These are phyloP conservation scores for Cercospora sp. DNA, from an alignment of 2,329 filamentous ascomycete genomes.

Conservation along the genomic window DNA sequence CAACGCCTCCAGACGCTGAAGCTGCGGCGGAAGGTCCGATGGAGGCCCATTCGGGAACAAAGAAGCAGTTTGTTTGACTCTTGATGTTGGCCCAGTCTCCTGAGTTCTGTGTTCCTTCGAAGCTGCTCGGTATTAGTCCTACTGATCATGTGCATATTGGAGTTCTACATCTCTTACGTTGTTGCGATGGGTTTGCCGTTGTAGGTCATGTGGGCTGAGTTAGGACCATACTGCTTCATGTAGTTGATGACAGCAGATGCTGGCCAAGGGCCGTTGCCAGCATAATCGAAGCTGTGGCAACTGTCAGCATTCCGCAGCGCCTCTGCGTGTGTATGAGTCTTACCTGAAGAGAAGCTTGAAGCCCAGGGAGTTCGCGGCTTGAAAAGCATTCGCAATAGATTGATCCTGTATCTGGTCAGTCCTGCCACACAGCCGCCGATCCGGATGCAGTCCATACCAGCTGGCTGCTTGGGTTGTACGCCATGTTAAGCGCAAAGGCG, in stretches of 20 bases:
- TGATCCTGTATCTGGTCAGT: constrained; percentile 34
- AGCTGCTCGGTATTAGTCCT: constrained; percentile 31
- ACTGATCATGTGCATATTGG: neutral
- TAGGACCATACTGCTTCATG: constrained; percentile 48
- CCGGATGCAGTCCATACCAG: neutral
- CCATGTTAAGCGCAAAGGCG: constrained; percentile 55
- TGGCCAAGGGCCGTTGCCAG: constrained; percentile 45
- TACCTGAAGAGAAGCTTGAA: constrained; percentile 58
- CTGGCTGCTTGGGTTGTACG: constrained; percentile 40
- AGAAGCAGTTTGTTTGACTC: constrained; percentile 42
- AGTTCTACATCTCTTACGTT: constrained; percentile 35
- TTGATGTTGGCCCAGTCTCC: constrained; percentile 51
- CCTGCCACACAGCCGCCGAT: too few relatives aligned
- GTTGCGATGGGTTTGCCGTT: constrained; percentile 55
- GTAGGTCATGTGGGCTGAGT: constrained; percentile 51
- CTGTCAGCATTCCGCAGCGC: neutral
- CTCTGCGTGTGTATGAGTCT: neutral
- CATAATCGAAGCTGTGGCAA: constrained; percentile 51
- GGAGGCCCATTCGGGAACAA: constrained; percentile 52
- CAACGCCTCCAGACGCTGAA: constrained; percentile 16
- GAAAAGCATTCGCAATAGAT: constrained; percentile 53
- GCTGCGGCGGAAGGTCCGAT: constrained; percentile 37
- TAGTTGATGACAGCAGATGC: constrained; percentile 45
- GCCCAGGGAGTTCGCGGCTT: constrained; percentile 31
- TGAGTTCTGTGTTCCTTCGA: constrained; percentile 48